Conservation (phyloP, 768 basidiomycete species). For the Harrya chromipes region DNA sequence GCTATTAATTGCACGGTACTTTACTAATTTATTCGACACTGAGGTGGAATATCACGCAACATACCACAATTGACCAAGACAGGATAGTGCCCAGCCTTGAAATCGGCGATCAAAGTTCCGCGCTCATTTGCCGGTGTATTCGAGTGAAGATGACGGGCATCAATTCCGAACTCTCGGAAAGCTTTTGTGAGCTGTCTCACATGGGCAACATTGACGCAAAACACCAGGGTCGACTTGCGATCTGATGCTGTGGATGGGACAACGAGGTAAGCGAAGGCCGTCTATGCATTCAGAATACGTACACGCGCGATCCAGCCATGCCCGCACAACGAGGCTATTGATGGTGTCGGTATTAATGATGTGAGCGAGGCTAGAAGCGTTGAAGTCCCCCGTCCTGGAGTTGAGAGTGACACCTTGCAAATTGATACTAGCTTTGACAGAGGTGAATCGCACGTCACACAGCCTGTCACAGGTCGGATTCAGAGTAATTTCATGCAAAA, state of each 20-base stretch:
- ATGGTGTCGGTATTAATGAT: conserved; percentile 79
- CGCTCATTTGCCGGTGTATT: conserved; percentile 65
- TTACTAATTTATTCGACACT: background rate
- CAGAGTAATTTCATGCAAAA: background rate
- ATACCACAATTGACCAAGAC: conserved; percentile 88
- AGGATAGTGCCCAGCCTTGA: conserved; percentile 72
- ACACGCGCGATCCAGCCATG: conserved; percentile 88
- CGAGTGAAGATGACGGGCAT: conserved; percentile 79
- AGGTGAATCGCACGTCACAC: conserved; percentile 81
- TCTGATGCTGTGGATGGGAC: conserved; percentile 34
- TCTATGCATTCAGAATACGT: conserved; percentile 20
- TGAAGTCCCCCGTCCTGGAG: conserved; percentile 75
- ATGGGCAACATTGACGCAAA: conserved; percentile 84
- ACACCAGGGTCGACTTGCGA: conserved; percentile 88
- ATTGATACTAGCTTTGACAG: conserved; percentile 72
- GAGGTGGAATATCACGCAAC: conserved; percentile 17
- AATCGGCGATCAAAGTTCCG: conserved; percentile 57
- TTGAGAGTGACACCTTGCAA: conserved; percentile 66
- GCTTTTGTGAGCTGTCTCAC: conserved; percentile 67
- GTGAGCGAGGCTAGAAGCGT: conserved; percentile 68
- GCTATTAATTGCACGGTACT: conserved; percentile 36
- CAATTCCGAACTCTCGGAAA: conserved; percentile 74
- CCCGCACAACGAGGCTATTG: conserved; percentile 73
- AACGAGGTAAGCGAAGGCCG: conserved; percentile 3
- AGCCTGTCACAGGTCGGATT: conserved; percentile 55